Conservation (phyloP, 2,329 filamentous ascomycete species). For the Phoma sp. region DNA sequence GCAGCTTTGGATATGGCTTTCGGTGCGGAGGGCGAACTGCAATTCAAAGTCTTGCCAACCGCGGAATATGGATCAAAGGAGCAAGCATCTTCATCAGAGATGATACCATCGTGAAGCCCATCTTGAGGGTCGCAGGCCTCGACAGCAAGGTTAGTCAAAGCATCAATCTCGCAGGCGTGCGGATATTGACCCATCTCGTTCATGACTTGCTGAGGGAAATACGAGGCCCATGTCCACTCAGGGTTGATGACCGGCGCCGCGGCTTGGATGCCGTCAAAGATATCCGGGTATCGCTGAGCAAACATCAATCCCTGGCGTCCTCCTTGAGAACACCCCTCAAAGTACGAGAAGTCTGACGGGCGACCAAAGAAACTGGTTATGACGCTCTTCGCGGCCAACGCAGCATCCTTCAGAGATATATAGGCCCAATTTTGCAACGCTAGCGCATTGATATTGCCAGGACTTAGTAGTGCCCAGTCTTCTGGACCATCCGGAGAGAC, state of each 20-base stretch:
- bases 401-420: conserved; percentile 39
- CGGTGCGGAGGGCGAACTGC: conserved; percentile 1
- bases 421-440: conserved; percentile 45
- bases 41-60: conserved; percentile 19
- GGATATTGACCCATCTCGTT: conserved; percentile 17
- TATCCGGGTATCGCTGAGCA: conserved; percentile 40
- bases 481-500: conserved; percentile 4
- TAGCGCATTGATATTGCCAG: conserved; percentile 32
- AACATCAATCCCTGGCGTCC: conserved; percentile 41
- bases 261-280: conserved; percentile 40
- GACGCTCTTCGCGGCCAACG: conserved; percentile 25
- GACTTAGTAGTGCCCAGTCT: conserved; percentile 26
- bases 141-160: conserved; percentile 24
- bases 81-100: conserved; percentile 29
- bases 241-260: conserved; percentile 35
- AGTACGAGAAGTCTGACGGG: conserved; percentile 38
- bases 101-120: conserved; percentile 31
- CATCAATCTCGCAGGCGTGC: conserved; percentile 32
- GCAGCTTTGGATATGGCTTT: conserved; percentile 15
- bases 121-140: conserved; percentile 32
- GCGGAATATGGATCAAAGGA: conserved; percentile 27
- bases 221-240: conserved; percentile 14
- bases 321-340: conserved; percentile 43
- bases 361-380: conserved; percentile 38
- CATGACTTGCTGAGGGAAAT: conserved; percentile 34